Percentiles rank a stretch among this genome's conserved stretches.
These are phyloP conservation scores for Colletotrichum cuscutae DNA, from an alignment of 2,329 filamentous ascomycete species.

Conservation along the genomic window DNA sequence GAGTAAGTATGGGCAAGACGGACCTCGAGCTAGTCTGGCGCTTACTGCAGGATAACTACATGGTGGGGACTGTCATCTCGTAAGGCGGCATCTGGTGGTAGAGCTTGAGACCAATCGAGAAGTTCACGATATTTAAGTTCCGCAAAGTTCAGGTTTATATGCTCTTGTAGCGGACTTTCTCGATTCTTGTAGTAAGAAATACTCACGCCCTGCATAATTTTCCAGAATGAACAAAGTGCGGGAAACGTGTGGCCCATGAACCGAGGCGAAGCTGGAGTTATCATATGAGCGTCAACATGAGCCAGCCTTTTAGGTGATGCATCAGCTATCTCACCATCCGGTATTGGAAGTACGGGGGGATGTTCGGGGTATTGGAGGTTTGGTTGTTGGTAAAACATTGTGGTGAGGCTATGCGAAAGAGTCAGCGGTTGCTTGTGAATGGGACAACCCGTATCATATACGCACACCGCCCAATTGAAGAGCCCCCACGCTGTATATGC, in stretches of 20 bases:
- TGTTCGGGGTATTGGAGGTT: slow-evolving; percentile 36
- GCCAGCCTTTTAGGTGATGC: no score
- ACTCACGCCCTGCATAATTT: slow-evolving; percentile 47
- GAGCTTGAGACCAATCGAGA: slow-evolving; percentile 47
- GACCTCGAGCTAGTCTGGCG: background rate
- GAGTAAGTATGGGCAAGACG: background rate
- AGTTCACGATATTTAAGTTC: slow-evolving; percentile 52
- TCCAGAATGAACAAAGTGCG: slow-evolving; percentile 48
- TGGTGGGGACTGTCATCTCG: slow-evolving; percentile 44
- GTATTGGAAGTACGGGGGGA: slow-evolving; percentile 37
- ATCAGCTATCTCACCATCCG: background rate
- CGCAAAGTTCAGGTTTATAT: slow-evolving; percentile 40
- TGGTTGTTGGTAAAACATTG: slow-evolving; percentile 46
- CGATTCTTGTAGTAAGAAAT: slow-evolving; percentile 41
- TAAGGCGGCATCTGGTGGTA: slow-evolving; percentile 42
- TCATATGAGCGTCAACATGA: background rate
- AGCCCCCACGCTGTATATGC: slow-evolving; percentile 42
- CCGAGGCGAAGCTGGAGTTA: background rate
- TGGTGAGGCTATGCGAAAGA: slow-evolving; percentile 40
- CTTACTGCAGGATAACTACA: slow-evolving; percentile 50
- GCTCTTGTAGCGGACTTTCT: slow-evolving; percentile 18
- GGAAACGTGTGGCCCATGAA: slow-evolving; percentile 45
- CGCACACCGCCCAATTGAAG: slow-evolving; percentile 52
- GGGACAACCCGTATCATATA: background rate
- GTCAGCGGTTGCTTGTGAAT: background rate